These are phyloP conservation scores for Aspergillus homomorphus DNA, from an alignment of 495 filamentous ascomycete species.

Conservation along the genomic window DNA sequence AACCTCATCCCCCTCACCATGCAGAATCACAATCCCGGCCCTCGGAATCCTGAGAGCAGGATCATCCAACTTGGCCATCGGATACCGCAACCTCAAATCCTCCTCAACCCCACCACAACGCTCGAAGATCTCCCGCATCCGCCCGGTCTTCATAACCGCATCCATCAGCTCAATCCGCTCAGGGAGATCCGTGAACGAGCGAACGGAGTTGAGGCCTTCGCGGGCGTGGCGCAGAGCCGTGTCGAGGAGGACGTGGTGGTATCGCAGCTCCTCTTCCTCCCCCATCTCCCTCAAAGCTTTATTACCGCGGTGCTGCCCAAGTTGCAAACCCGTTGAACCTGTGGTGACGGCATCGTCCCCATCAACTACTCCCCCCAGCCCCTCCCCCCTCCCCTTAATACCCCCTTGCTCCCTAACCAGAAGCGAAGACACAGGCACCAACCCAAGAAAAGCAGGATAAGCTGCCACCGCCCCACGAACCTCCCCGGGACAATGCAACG, in stretches of 20 bases:
- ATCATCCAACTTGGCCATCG: conserved; percentile 15
- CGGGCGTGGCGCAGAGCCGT: no score
- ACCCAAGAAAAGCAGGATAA: conserved; percentile 15
- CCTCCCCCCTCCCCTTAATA: neutral
- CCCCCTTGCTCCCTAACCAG: neutral
- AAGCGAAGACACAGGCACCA: neutral
- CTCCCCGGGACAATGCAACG: conserved; percentile 18
- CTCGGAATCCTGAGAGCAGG: conserved; percentile 15
- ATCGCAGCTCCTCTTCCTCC: no score
- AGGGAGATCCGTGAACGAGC: no score
- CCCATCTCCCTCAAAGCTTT: no score
- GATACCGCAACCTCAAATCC: conserved; percentile 12
- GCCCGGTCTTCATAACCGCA: neutral
- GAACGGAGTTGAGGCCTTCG: no score
- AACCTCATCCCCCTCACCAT: conserved; percentile 13
- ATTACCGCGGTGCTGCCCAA: no score
- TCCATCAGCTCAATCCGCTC: conserved; percentile 5
- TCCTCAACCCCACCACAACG: conserved; percentile 5
- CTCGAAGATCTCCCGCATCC: conserved; percentile 3
- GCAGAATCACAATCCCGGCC: conserved; percentile 19
- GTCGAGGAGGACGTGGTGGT: no score
- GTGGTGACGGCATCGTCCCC: no score
- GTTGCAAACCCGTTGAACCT: no score
- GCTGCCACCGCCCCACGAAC: conserved; percentile 19
- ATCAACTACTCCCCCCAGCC: no score